A percentile compares a stretch with the other conserved stretches of the same genome.
phyloP scores from a whole-genome alignment of 148 eudicot genomes.

The Rhododendron kiyosumense region DNA sequence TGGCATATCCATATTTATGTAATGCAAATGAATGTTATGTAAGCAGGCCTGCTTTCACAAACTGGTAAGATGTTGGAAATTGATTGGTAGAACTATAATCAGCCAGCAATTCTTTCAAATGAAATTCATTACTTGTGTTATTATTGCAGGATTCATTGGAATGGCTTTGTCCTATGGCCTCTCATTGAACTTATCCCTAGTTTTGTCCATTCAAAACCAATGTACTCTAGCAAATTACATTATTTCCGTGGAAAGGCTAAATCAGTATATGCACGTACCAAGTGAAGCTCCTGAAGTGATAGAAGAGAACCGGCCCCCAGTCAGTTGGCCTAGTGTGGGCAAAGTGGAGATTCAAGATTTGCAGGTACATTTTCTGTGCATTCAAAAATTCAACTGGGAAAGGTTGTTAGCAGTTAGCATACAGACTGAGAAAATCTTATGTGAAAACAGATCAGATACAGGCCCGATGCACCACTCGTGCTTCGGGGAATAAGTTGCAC shows the following conservation, averaged over 20 bases:
- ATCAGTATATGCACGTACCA: constrained; percentile 78
- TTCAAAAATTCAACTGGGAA: not conserved
- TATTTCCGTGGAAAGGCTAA: constrained; percentile 83
- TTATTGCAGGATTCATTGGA: constrained; percentile 80
- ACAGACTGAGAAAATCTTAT: not conserved
- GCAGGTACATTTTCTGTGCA: not conserved
- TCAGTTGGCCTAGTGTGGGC: constrained; percentile 1
- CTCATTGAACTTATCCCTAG: constrained; percentile 67
- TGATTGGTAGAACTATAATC: not conserved
- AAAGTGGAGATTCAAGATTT: constrained; percentile 11
- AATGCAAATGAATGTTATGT: not conserved
- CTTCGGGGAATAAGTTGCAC: constrained; percentile 11
- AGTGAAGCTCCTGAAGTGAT: constrained; percentile 86
- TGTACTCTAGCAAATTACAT: constrained; percentile 76
- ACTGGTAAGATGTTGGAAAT: not conserved
- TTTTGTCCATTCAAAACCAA: constrained; percentile 73
- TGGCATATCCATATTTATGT: not conserved
- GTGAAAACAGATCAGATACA: constrained; percentile 12
- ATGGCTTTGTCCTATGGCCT: constrained; percentile 97
- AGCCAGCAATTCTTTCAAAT: not conserved
- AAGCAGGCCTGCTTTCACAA: not conserved
- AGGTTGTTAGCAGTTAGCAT: not conserved
- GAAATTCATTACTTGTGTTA: not conserved
- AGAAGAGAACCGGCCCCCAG: constrained; percentile 25
- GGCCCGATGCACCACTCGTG: constrained; percentile 9